phyloP scores from a whole-genome alignment of 2,329 filamentous ascomycete genomes.

The Ascochyta clinopodiicola region DNA sequence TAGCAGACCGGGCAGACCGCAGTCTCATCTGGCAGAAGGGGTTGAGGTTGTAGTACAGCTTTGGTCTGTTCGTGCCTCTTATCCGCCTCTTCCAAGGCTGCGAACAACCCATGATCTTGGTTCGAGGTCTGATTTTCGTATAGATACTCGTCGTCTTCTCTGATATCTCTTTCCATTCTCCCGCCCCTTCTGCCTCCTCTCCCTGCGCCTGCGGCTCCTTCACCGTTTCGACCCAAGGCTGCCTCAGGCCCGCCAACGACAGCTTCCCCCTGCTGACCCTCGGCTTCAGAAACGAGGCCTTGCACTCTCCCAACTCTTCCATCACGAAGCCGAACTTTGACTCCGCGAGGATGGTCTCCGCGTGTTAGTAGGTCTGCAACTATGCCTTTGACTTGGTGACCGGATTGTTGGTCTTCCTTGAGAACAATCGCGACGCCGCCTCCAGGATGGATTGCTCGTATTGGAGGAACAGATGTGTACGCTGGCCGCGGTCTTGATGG shows the following conservation, averaged over 20 bases:
- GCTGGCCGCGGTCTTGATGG: conserved; percentile 15
- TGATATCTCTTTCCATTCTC: conserved; percentile 35
- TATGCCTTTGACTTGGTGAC: conserved; percentile 70
- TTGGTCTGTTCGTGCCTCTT: conserved; percentile 32
- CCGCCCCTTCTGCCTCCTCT: conserved; percentile 20
- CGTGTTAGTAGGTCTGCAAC: conserved; percentile 73
- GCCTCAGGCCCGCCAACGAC: conserved; percentile 32
- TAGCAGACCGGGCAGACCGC: conserved; percentile 69
- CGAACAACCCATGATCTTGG: conserved; percentile 27
- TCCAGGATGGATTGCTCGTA: conserved; percentile 60
- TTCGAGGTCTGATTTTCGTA: conserved; percentile 29
- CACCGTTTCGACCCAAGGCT: conserved; percentile 37
- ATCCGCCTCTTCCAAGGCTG: conserved; percentile 37
- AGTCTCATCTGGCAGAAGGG: conserved; percentile 19
- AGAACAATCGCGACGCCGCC: conserved; percentile 74
- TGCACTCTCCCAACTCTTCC: conserved; percentile 79
- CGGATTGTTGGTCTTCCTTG: conserved; percentile 78
- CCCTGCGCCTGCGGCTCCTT: conserved; percentile 15
- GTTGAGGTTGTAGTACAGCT: conserved; percentile 35
- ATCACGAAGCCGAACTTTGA: conserved; percentile 76
- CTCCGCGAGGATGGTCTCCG: conserved; percentile 77
- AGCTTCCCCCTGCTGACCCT: conserved; percentile 33
- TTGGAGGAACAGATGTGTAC: conserved; percentile 30
- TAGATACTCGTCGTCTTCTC: conserved; percentile 40
- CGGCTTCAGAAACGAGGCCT: conserved; percentile 54